These are phyloP conservation scores for Theileria parva DNA, from an alignment of 169 alveolate species.

Conservation along the genomic window DNA sequence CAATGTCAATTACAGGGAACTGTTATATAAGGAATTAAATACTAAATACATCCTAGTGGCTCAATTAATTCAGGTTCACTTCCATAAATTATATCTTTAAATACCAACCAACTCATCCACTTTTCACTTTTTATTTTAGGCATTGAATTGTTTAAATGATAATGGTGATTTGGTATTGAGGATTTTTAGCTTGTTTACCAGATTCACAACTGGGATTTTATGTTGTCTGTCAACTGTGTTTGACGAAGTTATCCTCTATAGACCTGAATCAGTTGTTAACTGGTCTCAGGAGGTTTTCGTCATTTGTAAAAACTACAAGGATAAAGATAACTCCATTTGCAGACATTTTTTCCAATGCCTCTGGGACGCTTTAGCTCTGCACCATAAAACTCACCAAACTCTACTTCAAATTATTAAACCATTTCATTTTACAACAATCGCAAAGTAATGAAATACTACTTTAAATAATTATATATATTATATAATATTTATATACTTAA, in stretches of 20 bases:
- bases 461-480: not conserved
- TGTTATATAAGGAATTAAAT: constrained; percentile 27
- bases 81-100: constrained; percentile 13
- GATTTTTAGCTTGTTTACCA: constrained; percentile 55
- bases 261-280: constrained; percentile 70
- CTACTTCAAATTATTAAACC: constrained; percentile 63
- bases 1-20: constrained; percentile 36
- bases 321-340: constrained; percentile 58
- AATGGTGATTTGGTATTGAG: constrained; percentile 70
- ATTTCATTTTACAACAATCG: constrained; percentile 43
- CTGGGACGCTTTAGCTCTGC: constrained; percentile 74
- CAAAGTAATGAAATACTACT: constrained; percentile 11
- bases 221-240: constrained; percentile 66
- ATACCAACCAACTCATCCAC: not conserved
- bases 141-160: constrained; percentile 55
- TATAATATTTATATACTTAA: not conserved
- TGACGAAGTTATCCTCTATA: constrained; percentile 59
- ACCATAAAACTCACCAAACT: constrained; percentile 46
- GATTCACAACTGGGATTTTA: constrained; percentile 70
- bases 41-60: constrained; percentile 49
- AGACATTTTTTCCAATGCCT: constrained; percentile 74
- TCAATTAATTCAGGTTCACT: constrained; percentile 49
- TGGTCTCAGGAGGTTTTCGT: constrained; percentile 64
- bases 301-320: constrained; percentile 69
- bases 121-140: constrained; percentile 21